These are phyloP conservation scores for Cutaneotrichosporon sp. DNA, from an alignment of 1,284 basidiomycete species.

Conservation along the genomic window DNA sequence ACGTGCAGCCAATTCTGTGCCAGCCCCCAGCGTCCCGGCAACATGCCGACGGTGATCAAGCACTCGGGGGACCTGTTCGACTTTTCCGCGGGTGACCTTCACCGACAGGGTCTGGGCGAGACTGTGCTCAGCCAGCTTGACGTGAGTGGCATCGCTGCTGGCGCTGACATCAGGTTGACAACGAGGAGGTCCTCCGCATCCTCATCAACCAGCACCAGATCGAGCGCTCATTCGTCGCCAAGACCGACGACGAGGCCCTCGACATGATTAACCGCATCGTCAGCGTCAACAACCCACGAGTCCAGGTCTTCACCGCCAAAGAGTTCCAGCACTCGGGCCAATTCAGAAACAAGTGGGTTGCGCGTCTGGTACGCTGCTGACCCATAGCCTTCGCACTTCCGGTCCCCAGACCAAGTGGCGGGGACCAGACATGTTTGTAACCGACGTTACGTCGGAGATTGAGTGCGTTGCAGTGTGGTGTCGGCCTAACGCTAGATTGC, in stretches of 20 bases:
- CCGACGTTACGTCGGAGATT: constrained; percentile 28
- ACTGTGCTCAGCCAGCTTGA: constrained; percentile 83
- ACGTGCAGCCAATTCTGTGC: neutral
- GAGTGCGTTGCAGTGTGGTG: constrained; percentile 18
- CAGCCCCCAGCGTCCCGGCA: neutral
- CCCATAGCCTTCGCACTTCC: constrained; percentile 4
- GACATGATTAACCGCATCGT: constrained; percentile 52
- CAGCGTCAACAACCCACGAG: neutral
- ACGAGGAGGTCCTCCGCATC: constrained; percentile 71
- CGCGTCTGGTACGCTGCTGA: neutral
- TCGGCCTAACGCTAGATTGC: neutral
- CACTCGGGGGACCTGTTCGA: constrained; percentile 65
- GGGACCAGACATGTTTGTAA: constrained; percentile 24
- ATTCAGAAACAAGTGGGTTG: neutral
- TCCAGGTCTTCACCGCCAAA: constrained; percentile 30
- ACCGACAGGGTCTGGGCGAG: constrained; percentile 51
- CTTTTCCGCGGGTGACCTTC: constrained; percentile 60
- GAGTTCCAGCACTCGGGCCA: constrained; percentile 4
- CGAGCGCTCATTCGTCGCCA: constrained; percentile 66
- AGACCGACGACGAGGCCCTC: constrained; percentile 60
- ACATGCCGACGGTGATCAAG: neutral
- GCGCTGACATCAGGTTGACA: constrained; percentile 56
- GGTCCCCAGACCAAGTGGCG: constrained; percentile 21
- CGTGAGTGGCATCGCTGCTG: constrained; percentile 51
- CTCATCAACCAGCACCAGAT: constrained; percentile 70